These are phyloP conservation scores for Solanum rostratum DNA, from an alignment of 257 asterid genomes.

Conservation along the genomic window DNA sequence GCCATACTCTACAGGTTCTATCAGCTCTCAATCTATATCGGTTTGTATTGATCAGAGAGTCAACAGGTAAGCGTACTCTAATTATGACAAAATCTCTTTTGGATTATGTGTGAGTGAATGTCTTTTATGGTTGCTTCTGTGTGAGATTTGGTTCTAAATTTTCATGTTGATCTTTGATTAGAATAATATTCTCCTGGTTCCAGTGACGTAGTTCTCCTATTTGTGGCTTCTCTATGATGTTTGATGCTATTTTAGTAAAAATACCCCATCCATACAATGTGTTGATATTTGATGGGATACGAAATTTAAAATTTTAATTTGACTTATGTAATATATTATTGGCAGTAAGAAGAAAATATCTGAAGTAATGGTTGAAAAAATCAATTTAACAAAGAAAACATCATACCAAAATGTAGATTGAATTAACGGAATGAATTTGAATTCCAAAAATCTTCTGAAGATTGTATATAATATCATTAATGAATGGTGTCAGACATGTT, in stretches of 20 bases:
- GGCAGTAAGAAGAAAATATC: neutral
- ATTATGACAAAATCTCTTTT: neutral
- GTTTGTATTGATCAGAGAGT: slow-evolving; percentile 60
- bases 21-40: slow-evolving; percentile 86
- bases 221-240: neutral
- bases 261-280: neutral
- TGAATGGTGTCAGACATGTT: neutral
- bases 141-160: neutral
- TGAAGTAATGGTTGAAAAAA: neutral
- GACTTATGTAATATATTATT: neutral
- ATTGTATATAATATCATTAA: neutral
- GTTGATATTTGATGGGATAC: neutral
- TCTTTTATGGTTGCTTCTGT: neutral
- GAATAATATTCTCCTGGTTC: neutral
- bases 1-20: slow-evolving; percentile 46
- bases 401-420: neutral
- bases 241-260: neutral
- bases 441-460: neutral
- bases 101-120: neutral
- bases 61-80: slow-evolving; percentile 36
- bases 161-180: neutral
- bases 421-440: neutral
- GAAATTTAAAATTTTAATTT: neutral
- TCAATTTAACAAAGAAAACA: neutral
- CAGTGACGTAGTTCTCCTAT: neutral